Conservation (phyloP, 2,329 filamentous ascomycete species). For the Penicillium hesseltinei region DNA sequence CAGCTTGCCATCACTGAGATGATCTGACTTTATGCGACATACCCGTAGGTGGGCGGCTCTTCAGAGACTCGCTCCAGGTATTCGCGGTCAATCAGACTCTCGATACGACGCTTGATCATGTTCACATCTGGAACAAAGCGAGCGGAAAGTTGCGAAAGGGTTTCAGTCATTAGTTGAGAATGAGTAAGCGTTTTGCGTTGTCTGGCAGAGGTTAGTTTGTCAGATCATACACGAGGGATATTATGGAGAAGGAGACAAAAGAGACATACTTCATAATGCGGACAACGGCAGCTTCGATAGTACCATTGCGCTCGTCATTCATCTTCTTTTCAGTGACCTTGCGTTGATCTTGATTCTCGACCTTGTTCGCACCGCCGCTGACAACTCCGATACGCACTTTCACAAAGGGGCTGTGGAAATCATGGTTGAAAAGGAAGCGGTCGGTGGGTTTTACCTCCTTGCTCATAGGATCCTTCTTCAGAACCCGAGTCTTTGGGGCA, state of each 20-base stretch:
- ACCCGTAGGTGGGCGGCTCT: constrained; percentile 47
- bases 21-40: constrained; percentile 37
- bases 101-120: constrained; percentile 55
- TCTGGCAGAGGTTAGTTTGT: constrained; percentile 28
- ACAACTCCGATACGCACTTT: constrained; percentile 89
- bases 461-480: constrained; percentile 75
- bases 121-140: constrained; percentile 53
- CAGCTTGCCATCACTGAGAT: background rate
- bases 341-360: constrained; percentile 68
- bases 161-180: constrained; percentile 51
- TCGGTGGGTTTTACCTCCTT: constrained; percentile 76
- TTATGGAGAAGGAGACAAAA: background rate
- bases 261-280: constrained; percentile 52
- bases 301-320: constrained; percentile 49
- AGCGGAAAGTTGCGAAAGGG: constrained; percentile 48
- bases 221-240: background rate
- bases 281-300: constrained; percentile 53
- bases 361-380: constrained; percentile 71
- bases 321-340: constrained; percentile 52
- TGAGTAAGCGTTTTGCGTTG: constrained; percentile 51
- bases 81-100: constrained; percentile 54
- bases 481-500: constrained; percentile 75
- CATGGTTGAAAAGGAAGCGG: constrained; percentile 75
- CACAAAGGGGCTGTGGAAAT: constrained; percentile 77
- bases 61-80: constrained; percentile 49